Percentiles rank a stretch among this genome's conserved stretches.
phyloP scores from a whole-genome alignment of 2,329 filamentous ascomycete genomes.

The Claviceps humidiphila region DNA sequence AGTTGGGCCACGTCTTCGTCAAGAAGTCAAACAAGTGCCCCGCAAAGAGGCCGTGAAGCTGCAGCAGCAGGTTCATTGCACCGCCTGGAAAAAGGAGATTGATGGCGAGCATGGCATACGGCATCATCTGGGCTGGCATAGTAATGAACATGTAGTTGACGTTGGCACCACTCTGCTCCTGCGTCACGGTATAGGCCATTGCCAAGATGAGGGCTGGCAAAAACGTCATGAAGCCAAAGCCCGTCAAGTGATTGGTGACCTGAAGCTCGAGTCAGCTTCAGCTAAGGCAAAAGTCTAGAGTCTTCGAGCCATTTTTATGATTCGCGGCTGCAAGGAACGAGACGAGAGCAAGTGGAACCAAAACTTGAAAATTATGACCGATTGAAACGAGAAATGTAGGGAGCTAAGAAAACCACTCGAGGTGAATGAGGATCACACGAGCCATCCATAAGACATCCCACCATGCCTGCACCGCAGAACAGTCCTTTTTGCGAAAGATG shows the following conservation, averaged over 20 bases:
- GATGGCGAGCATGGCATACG: conserved; percentile 64
- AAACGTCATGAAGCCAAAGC: conserved; percentile 30
- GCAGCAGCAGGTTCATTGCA: conserved; percentile 40
- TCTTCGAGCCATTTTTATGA: not conserved
- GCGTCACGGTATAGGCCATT: conserved; percentile 69
- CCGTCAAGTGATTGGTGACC: conserved; percentile 19
- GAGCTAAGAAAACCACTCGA: conserved; percentile 46
- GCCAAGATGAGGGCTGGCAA: conserved; percentile 60
- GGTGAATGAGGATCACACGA: conserved; percentile 41
- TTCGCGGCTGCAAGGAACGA: not conserved
- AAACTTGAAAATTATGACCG: not conserved
- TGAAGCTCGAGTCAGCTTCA: conserved; percentile 12
- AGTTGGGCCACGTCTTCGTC: conserved; percentile 74
- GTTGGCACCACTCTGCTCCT: conserved; percentile 69
- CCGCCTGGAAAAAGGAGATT: conserved; percentile 55
- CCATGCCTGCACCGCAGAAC: conserved; percentile 58
- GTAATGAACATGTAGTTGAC: conserved; percentile 71
- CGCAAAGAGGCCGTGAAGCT: conserved; percentile 68
- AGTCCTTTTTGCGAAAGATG: conserved; percentile 56
- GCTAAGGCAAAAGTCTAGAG: not conserved
- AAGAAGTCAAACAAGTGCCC: conserved; percentile 88
- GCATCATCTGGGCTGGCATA: conserved; percentile 70
- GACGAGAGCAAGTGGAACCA: not conserved
- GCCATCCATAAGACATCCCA: conserved; percentile 64
- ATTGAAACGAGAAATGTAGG: conserved; percentile 37